Percentiles rank a stretch among this genome's conserved stretches.
These are phyloP conservation scores for Zoysia matrella DNA, from an alignment of 202 grass and related monocot genomes.

Conservation along the genomic window DNA sequence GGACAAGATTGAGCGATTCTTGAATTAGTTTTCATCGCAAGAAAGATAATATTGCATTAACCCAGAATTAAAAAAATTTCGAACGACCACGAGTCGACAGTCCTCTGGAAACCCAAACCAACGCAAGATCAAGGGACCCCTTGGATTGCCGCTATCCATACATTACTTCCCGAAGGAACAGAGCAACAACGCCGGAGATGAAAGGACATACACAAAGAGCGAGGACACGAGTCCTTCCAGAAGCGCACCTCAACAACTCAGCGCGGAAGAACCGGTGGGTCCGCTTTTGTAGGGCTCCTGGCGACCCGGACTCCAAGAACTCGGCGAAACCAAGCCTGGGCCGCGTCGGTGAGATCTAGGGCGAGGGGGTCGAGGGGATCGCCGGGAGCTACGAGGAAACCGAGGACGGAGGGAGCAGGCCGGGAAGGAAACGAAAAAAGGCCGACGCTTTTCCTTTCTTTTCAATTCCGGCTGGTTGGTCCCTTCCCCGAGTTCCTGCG, in stretches of 20 bases:
- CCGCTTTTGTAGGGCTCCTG: conserved; percentile 20
- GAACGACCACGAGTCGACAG: not conserved
- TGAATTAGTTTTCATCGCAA: not conserved
- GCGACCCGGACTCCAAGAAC: conserved; percentile 10
- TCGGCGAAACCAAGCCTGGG: conserved; percentile 31
- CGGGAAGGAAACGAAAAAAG: not conserved
- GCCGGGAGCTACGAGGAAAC: conserved; percentile 23
- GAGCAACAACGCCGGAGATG: not conserved
- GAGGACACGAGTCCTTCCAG: not conserved
- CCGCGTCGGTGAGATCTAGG: conserved; percentile 45
- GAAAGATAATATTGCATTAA: not conserved
- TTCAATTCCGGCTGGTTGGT: not conserved
- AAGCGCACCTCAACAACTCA: conserved; percentile 41
- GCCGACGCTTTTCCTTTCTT: not conserved
- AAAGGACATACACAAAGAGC: not conserved
- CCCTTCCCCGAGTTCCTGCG: conserved; percentile 24
- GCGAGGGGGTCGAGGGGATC: conserved; percentile 21
- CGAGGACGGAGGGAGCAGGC: not conserved
- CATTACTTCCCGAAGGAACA: conserved; percentile 6
- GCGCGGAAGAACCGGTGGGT: not conserved
- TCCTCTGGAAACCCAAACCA: not conserved
- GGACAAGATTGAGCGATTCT: conserved; percentile 2
- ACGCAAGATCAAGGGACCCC: not conserved
- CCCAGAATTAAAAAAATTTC: not conserved
- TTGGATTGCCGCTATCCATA: not conserved